Evolutionary conservation across 768 basidiomycete genomes (phyloP), one percentile per base, ranked within the genome.

Genomic region (Hericium rajendrae): DNA sequence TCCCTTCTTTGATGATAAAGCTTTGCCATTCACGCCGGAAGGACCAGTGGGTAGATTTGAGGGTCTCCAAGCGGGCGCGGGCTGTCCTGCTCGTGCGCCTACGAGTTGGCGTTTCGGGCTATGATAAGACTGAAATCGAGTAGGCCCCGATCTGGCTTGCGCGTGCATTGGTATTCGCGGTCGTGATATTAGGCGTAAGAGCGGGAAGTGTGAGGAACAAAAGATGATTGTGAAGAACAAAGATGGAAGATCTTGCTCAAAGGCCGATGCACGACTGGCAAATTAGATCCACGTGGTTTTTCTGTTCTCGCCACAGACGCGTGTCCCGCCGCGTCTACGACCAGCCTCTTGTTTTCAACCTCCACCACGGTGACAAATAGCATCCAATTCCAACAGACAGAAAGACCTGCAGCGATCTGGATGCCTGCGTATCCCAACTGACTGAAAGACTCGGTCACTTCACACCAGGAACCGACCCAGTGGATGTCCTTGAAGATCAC

Each of bases 41-140:
- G 55, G 48, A 5, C 46, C 55, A 6, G 57, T 20, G 24, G 22
- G 38, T 18, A 49, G 39, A 49, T 43, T 52, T 28, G 53, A 22
- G 40, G 49, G 48, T 38, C 57, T 51, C 62, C 62, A 63, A 15
- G 62, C 60, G 50, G 62, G 62, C 18, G 60, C 53, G 41, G 58
- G 48, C 32, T 59, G 60, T 48, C 52, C 51, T 18, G 60, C 55
- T 53, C 50, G 56, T 38, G 58, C 15, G 32, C 62, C 62, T 28
- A 61, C 39, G 37, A 63, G 53, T 43, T 63, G 57, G 18, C 57
- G 60, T 28, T 63, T 63, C 16, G 62, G 54, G 26, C 60, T 53
- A 24, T 63, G 60, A 38, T 63, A 63, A 32, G 57, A 55, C 8
- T 59, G 58, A 28, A 63, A 37, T 40, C 62, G 51, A 22, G 60